Base-by-base conservation (phyloP, 768 basidiomycete genomes). In the Termitomyces titanicus region DNA sequence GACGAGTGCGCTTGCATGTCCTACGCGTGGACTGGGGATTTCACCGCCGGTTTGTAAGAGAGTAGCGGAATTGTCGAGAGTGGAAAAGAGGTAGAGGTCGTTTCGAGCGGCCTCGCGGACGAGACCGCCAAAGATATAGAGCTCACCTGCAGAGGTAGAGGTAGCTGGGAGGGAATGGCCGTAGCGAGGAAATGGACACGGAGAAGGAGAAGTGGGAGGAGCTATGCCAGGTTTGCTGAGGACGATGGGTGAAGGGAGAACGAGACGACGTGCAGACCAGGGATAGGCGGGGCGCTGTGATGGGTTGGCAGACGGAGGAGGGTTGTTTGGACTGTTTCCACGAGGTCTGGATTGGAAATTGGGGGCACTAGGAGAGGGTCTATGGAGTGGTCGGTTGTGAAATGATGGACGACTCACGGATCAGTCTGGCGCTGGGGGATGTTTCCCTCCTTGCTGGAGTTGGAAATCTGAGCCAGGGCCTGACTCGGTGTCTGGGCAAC, bases 91-190 rank as follows among this genome's bases (percentile, higher is more conserved):
- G 70, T 96, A 98, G 27, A 99, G 78, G 73, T 99, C 97, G 71
- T 97, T 97, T 49, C 87, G 82, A 33, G 94, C 88, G 9, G 82
- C 73, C 67, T 98, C 96, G 37, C 89, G 83, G 15, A 98, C 94
- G 56, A 99, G 88, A 59, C 97, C 97, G 58, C 97, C 97, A 61
- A 99, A 99, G 58, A 99, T 80, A 72, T 93, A 95, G 59, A 99
- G 85, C 63, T 98, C 94, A 8, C 97, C 97, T 6, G 77, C 79
- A n/a, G 81, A 67, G 22, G 86, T 88, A 2, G 91, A 82, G 8
- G 79, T 81, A 5, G 89, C 81, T 9, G 94, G 94, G 5, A 98
- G 82, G 12, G 95, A 88, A 66, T 97, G 92, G 24, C 96, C 97
- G 66, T 98, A 99, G 39, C 96, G 86, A 24, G 97, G 96, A 70